Evolutionary conservation across 805 yeast genomes (phyloP).

Genomic region (Blastobotrys muscicola): DNA sequence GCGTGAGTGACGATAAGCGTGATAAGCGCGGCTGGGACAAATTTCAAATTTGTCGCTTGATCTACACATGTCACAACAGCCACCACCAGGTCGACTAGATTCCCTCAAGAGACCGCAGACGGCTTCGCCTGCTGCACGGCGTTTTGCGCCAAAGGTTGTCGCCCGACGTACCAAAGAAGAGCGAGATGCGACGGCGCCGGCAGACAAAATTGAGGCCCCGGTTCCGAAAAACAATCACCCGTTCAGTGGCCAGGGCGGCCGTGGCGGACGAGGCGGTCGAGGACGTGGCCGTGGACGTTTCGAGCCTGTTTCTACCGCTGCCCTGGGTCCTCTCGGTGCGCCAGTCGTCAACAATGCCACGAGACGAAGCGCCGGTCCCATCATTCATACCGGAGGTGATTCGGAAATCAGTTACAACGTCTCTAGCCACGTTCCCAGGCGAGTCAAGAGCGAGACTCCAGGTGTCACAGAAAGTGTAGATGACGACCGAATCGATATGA

Average conservation of each 20-base stretch:
- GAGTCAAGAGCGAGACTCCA: slow-evolving; percentile 16
- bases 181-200: slow-evolving; percentile 68
- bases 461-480: slow-evolving; percentile 1
- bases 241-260: slow-evolving; percentile 5
- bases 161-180: slow-evolving; percentile 79
- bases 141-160: slow-evolving; percentile 81
- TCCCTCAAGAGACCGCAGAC: slow-evolving; percentile 10
- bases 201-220: slow-evolving; percentile 27
- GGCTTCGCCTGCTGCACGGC: slow-evolving; percentile 21
- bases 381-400: neutral
- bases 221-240: slow-evolving; percentile 20
- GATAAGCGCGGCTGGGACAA: too few relatives aligned
- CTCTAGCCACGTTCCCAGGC: neutral
- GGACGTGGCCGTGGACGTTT: slow-evolving; percentile 17
- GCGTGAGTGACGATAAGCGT: too few relatives aligned
- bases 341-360: slow-evolving; percentile 7
- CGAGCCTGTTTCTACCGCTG: slow-evolving; percentile 21
- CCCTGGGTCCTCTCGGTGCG: slow-evolving; percentile 30
- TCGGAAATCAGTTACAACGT: neutral
- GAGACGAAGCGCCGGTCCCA: too few relatives aligned
- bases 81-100: slow-evolving; percentile 9
- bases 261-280: slow-evolving; percentile 13
- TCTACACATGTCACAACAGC: too few relatives aligned
- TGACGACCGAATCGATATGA: slow-evolving; percentile 16
- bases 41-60: too few relatives aligned